Conservation (phyloP, 768 basidiomycete genomes). For the Rickenella mellea region DNA sequence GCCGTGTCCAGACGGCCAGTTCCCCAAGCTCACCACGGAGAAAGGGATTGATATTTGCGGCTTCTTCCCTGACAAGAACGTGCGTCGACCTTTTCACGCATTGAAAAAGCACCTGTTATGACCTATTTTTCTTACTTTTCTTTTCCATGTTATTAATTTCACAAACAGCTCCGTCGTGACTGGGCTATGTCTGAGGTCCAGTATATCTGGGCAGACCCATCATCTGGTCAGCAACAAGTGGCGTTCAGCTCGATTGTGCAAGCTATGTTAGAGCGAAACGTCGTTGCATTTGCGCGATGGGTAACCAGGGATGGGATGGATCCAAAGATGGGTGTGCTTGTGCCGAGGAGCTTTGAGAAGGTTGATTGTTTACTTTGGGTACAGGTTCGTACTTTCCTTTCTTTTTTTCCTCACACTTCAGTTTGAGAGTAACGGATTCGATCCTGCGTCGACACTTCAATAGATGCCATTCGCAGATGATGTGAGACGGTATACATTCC, state of each 20-base stretch:
- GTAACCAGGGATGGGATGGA: constrained; percentile 64
- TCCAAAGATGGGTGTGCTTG: constrained; percentile 78
- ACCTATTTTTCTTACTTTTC: background rate
- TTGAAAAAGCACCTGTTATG: constrained; percentile 11
- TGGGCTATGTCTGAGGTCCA: constrained; percentile 76
- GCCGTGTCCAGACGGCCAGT: constrained; percentile 80
- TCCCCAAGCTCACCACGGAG: constrained; percentile 59
- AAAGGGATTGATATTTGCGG: constrained; percentile 85
- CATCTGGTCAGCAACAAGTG: constrained; percentile 60
- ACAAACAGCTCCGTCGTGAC: constrained; percentile 77
- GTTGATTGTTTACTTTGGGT: constrained; percentile 81
- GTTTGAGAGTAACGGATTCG: background rate
- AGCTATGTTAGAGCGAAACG: constrained; percentile 59
- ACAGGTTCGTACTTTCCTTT: constrained; percentile 39
- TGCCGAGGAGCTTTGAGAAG: constrained; percentile 50
- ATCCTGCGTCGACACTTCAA: constrained; percentile 1
- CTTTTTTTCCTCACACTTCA: background rate
- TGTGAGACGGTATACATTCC: constrained; percentile 78
- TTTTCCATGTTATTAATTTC: constrained; percentile 3
- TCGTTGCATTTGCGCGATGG: constrained; percentile 78
- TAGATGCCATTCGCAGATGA: constrained; percentile 97
- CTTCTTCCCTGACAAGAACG: constrained; percentile 66
- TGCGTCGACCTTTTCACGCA: no score
- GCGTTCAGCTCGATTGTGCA: constrained; percentile 81
- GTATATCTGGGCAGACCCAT: constrained; percentile 74